Percentiles rank a stretch among this genome's conserved stretches.
These are phyloP conservation scores for Scleroderma bovista DNA, from an alignment of 768 basidiomycete species.

Conservation along the genomic window DNA sequence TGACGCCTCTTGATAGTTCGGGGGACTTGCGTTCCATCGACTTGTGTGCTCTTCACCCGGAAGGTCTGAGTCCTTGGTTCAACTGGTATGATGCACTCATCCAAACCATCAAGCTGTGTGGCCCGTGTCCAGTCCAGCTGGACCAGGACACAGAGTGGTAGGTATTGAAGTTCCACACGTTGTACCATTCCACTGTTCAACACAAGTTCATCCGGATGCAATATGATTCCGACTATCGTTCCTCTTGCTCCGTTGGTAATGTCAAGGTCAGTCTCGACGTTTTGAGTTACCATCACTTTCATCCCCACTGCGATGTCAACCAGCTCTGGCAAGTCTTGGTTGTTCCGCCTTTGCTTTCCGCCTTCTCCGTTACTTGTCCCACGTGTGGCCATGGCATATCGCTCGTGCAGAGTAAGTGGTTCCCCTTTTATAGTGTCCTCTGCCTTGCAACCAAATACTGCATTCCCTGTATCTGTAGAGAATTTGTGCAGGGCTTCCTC, in stretches of 20 bases:
- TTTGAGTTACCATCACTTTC: background rate
- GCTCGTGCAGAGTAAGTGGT: too few species aligned
- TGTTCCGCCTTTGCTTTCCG: too few species aligned
- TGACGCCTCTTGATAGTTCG: conserved; percentile 9
- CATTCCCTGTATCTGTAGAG: too few species aligned
- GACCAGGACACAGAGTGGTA: background rate
- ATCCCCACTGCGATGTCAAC: background rate
- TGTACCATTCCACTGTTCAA: background rate
- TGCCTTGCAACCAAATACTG: too few species aligned
- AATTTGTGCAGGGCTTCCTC: background rate
- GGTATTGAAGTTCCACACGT: background rate
- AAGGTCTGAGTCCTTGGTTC: background rate
- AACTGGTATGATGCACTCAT: background rate
- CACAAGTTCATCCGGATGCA: background rate
- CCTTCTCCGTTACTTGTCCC: too few species aligned
- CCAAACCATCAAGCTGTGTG: background rate
- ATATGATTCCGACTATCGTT: background rate
- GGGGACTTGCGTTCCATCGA: background rate
- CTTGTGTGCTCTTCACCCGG: background rate
- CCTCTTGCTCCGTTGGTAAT: background rate
- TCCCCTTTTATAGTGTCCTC: too few species aligned
- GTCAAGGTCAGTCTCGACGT: background rate
- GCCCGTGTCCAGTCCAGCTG: background rate
- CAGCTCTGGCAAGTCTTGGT: too few species aligned
- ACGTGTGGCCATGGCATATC: too few species aligned